Evolutionary conservation across 192 early-diverging fungal species (phyloP).

Genomic region (Coemansia sp.): DNA sequence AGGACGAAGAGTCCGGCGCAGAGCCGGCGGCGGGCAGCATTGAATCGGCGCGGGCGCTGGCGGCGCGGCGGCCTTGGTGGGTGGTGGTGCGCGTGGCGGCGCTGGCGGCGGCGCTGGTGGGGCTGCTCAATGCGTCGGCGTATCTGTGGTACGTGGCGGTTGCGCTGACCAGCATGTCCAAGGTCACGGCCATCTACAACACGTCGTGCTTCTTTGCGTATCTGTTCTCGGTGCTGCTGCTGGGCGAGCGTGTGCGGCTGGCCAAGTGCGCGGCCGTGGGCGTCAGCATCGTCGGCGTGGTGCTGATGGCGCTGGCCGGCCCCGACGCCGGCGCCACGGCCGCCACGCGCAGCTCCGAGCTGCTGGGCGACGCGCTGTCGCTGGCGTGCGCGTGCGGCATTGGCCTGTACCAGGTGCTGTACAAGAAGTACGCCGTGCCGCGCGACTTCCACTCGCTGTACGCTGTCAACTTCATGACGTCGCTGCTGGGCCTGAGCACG

Average conservation of each 20-base stretch:
- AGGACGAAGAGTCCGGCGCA: neutral
- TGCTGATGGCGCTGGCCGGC: constrained; percentile 57
- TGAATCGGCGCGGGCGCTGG: constrained; percentile 24
- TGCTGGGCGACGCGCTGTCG: constrained; percentile 59
- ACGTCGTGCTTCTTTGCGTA: constrained; percentile 81
- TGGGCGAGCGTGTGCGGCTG: constrained; percentile 59
- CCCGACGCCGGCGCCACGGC: constrained; percentile 14
- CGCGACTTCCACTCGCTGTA: constrained; percentile 55
- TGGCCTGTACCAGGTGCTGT: constrained; percentile 77
- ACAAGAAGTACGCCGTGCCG: constrained; percentile 71
- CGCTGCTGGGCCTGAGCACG: constrained; percentile 66
- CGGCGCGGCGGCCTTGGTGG: constrained; percentile 14
- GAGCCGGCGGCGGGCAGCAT: constrained; percentile 15
- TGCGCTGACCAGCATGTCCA: constrained; percentile 68
- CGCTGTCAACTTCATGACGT: constrained; percentile 72
- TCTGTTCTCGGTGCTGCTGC: constrained; percentile 66
- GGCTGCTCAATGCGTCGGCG: constrained; percentile 61
- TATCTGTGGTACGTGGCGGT: constrained; percentile 80
- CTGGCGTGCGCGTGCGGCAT: constrained; percentile 61
- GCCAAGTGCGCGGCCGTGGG: constrained; percentile 62
- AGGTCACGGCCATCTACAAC: constrained; percentile 79
- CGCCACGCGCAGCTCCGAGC: constrained; percentile 16
- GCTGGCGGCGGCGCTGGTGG: constrained; percentile 47
- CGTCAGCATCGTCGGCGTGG: constrained; percentile 66
- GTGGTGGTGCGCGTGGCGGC: constrained; percentile 16